Percentiles rank a stretch among this genome's conserved stretches.
phyloP scores from a whole-genome alignment of 2,329 filamentous ascomycete species.

The Aspergillus chevalieri region DNA sequence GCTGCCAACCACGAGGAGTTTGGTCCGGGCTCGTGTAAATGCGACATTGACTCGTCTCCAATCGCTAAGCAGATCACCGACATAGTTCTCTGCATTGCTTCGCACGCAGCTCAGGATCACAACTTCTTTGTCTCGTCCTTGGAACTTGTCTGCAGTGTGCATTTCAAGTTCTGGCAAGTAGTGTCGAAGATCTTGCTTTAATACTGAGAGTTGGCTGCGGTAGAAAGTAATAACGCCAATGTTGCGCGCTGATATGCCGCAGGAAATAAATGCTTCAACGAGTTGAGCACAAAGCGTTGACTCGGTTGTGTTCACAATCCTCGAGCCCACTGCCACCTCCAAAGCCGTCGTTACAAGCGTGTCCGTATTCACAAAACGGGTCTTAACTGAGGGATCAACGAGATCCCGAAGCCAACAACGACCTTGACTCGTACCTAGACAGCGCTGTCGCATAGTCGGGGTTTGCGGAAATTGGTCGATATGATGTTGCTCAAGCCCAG shows the following conservation, averaged over 20 bases:
- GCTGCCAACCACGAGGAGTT: constrained; percentile 82
- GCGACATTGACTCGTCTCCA: constrained; percentile 94
- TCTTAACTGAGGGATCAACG: constrained; percentile 63
- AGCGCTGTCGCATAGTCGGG: constrained; percentile 42
- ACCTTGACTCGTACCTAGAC: constrained; percentile 44
- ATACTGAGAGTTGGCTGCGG: constrained; percentile 77
- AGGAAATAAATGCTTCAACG: constrained; percentile 68
- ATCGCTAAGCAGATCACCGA: constrained; percentile 88
- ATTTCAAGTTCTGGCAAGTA: constrained; percentile 68
- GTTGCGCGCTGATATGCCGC: constrained; percentile 66
- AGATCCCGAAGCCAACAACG: constrained; percentile 73
- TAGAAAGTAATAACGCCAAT: constrained; percentile 98
- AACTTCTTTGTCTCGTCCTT: constrained; percentile 91
- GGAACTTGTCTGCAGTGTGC: constrained; percentile 95
- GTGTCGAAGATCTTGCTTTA: constrained; percentile 65
- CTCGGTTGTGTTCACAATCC: constrained; percentile 84
- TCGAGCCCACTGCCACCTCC: constrained; percentile 66
- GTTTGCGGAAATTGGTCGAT: constrained; percentile 22
- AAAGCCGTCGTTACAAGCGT: constrained; percentile 56
- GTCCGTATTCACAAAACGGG: constrained; percentile 88
- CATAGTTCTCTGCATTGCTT: constrained; percentile 71
- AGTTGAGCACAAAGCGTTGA: constrained; percentile 71
- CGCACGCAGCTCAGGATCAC: constrained; percentile 82
- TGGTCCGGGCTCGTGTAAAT: constrained; percentile 85
- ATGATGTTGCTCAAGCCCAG: constrained; percentile 55